Evolutionary conservation across 768 basidiomycete species (phyloP).

Genomic region (Cubamyces lactineus): DNA sequence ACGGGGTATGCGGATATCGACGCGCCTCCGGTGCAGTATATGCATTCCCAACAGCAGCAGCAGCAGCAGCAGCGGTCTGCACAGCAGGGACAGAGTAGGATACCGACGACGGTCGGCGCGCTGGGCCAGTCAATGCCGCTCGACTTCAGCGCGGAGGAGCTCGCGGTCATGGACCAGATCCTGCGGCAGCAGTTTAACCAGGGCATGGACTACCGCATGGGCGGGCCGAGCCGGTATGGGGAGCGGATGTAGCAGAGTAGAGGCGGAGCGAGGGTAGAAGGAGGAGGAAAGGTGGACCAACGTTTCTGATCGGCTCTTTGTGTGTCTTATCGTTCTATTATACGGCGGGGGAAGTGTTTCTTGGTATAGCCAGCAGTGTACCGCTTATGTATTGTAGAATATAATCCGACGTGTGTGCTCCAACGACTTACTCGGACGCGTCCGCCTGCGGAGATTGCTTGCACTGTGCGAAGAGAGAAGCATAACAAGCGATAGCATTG

Average conservation of each 20-base stretch:
- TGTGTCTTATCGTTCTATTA: conserved; percentile 5
- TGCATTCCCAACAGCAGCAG: conserved; percentile 4
- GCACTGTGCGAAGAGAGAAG: neutral
- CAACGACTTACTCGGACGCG: neutral
- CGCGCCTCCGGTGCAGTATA: conserved; percentile 20
- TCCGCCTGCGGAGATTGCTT: neutral
- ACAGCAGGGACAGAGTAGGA: neutral
- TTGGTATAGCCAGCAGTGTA: conserved; percentile 15
- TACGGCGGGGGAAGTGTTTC: neutral
- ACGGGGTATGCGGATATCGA: conserved; percentile 22
- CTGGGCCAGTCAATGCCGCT: conserved; percentile 23
- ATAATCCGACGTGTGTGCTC: conserved; percentile 4
- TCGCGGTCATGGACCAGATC: conserved; percentile 35
- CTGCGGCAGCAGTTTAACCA: conserved; percentile 27
- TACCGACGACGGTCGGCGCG: conserved; percentile 3
- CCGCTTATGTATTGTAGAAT: conserved; percentile 12
- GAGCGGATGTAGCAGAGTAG: neutral
- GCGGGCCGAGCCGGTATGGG: conserved; percentile 11
- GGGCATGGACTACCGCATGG: conserved; percentile 15
- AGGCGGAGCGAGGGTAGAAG: neutral
- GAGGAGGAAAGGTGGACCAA: neutral
- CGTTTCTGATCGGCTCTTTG: neutral
- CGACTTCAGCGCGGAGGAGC: conserved; percentile 32
- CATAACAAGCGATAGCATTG: conserved; percentile 21
- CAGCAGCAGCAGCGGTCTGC: neutral